Percentiles rank a stretch among this genome's conserved stretches.
These are phyloP conservation scores for Arthrobotrys entomopaga DNA, from an alignment of 2,329 filamentous ascomycete species.

Conservation along the genomic window DNA sequence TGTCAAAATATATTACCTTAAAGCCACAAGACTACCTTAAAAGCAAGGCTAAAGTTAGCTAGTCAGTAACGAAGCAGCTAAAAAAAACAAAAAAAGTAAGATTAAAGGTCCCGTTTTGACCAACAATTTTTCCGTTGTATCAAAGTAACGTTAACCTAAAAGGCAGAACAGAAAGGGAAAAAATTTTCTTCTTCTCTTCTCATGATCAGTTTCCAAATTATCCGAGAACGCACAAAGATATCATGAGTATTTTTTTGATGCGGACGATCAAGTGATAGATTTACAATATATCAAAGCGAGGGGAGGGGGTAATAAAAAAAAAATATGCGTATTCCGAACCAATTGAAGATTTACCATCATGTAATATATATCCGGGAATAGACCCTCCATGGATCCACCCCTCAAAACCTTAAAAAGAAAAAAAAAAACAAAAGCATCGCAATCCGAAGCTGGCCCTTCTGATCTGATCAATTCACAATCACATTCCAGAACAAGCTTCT, in stretches of 20 bases:
- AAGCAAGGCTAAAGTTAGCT: no score
- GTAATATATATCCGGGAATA: constrained; percentile 48
- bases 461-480: neutral
- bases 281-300: neutral
- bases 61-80: no score
- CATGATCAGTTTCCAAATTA: neutral
- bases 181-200: constrained; percentile 6
- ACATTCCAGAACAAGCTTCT: constrained; percentile 39
- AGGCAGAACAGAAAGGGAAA: neutral
- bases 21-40: no score
- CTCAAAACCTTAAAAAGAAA: constrained; percentile 40
- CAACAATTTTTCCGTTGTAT: no score
- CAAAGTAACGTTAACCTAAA: no score
- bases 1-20: neutral
- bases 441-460: neutral
- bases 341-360: constrained; percentile 43
- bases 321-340: constrained; percentile 15
- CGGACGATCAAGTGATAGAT: neutral
- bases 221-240: constrained; percentile 6
- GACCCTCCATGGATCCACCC: constrained; percentile 2
- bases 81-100: no score
- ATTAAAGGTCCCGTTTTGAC: no score
- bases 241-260: neutral
- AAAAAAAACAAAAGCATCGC: constrained; percentile 14
- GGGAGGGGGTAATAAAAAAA: constrained; percentile 12